A percentile compares a stretch with the other conserved stretches of the same genome.
phyloP scores from a whole-genome alignment of 768 basidiomycete species.

The Russula vinacea region DNA sequence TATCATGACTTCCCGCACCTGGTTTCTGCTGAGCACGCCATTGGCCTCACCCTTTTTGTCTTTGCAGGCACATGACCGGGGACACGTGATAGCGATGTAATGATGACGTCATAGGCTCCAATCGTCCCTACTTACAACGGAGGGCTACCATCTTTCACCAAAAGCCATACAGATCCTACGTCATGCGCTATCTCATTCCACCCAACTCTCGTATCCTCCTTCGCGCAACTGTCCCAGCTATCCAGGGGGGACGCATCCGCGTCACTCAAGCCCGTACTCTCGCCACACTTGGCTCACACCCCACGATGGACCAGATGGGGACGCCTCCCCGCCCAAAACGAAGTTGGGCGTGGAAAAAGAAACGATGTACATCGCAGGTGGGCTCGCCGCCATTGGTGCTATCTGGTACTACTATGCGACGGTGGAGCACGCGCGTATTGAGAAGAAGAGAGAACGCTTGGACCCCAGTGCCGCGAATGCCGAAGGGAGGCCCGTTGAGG shows the following conservation, averaged over 20 bases:
- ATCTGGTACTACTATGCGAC: conserved; percentile 27
- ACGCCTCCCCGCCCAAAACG: background rate
- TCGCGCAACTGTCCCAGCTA: conserved; percentile 4
- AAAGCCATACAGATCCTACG: too few relatives aligned
- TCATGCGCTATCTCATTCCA: conserved; percentile 7
- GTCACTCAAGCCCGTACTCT: conserved; percentile 7
- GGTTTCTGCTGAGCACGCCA: too few relatives aligned
- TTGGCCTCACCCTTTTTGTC: too few relatives aligned
- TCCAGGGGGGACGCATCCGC: background rate
- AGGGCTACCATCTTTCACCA: too few relatives aligned
- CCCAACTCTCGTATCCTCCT: conserved; percentile 5
- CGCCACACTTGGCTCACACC: conserved; percentile 15
- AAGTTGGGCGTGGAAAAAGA: conserved; percentile 11
- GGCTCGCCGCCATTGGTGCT: conserved; percentile 21
- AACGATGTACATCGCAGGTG: conserved; percentile 22
- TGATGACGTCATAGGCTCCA: conserved; percentile 5
- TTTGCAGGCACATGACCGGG: background rate
- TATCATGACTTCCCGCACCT: too few relatives aligned
- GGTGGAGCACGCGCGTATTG: conserved; percentile 23
- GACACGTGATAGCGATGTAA: conserved; percentile 11
- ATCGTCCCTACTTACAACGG: too few relatives aligned
- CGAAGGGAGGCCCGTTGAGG: conserved; percentile 13
- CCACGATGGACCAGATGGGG: conserved; percentile 10
- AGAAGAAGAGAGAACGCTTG: conserved; percentile 7
- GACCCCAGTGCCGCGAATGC: background rate